A percentile compares a stretch with the other conserved stretches of the same genome.
These are phyloP conservation scores for Ilyonectria destructans DNA, from an alignment of 2,329 filamentous ascomycete genomes.

Conservation along the genomic window DNA sequence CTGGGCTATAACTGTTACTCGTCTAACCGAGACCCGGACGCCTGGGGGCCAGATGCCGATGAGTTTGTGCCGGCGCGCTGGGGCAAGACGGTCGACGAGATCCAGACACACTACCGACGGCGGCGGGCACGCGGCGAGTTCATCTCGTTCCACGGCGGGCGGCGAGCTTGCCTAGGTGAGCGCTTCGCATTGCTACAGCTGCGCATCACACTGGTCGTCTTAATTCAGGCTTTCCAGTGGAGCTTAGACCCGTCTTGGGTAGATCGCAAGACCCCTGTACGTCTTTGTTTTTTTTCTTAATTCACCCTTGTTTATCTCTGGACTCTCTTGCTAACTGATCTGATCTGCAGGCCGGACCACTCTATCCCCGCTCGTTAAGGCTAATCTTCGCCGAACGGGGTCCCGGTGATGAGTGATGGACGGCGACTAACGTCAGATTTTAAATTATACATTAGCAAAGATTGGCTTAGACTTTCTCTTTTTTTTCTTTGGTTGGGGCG, in stretches of 20 bases:
- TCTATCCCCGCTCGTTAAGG: constrained; percentile 11
- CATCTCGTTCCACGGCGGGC: constrained; percentile 61
- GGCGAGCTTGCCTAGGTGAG: constrained; percentile 59
- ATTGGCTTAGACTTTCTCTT: too few species aligned
- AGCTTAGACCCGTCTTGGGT: constrained; percentile 52
- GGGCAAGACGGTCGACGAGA: constrained; percentile 54
- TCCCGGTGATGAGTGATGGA: not conserved
- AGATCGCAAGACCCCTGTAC: constrained; percentile 54
- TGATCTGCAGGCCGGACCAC: constrained; percentile 1
- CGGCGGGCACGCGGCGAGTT: constrained; percentile 57
- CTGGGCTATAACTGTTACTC: constrained; percentile 60
- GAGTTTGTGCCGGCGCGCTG: constrained; percentile 59
- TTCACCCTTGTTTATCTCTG: too few species aligned
- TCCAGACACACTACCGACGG: constrained; percentile 54
- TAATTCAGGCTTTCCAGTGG: constrained; percentile 51
- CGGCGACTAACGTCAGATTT: too few species aligned
- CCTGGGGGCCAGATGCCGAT: constrained; percentile 54
- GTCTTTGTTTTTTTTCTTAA: constrained; percentile 10
- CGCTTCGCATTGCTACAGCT: constrained; percentile 58
- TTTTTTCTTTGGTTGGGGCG: too few species aligned
- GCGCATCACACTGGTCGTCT: constrained; percentile 53
- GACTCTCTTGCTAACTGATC: not conserved
- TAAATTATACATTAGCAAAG: too few species aligned
- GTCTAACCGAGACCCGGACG: constrained; percentile 54
- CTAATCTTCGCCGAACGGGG: constrained; percentile 7